A percentile compares a stretch with the other conserved stretches of the same genome.
These are phyloP conservation scores for Schizothecium vesticola DNA, from an alignment of 495 filamentous ascomycete species.

Conservation along the genomic window DNA sequence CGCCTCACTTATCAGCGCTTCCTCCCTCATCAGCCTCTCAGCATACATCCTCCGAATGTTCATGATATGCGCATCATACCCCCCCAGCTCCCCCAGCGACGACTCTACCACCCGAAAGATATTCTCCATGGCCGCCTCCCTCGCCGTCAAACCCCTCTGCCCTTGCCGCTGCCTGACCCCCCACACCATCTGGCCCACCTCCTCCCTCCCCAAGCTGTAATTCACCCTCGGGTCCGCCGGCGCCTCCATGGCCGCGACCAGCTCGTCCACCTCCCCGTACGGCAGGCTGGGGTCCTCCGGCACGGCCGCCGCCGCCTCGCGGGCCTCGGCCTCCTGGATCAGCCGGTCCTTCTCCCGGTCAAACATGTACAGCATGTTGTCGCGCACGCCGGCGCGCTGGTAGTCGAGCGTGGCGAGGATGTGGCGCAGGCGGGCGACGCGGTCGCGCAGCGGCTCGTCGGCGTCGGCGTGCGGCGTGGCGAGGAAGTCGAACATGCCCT, in stretches of 20 bases:
- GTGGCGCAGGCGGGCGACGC: conserved; percentile 26
- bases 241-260: conserved; percentile 27
- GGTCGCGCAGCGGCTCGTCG: conserved; percentile 15
- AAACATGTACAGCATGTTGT: conserved; percentile 41
- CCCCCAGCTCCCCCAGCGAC: conserved; percentile 13
- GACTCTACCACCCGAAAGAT: conserved; percentile 21
- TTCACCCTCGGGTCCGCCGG: conserved; percentile 9
- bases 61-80: conserved; percentile 17
- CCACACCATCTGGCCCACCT: neutral
- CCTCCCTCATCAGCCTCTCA: conserved; percentile 22
- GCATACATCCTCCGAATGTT: conserved; percentile 17
- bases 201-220: neutral
- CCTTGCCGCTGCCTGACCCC: neutral
- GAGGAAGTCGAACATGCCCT: conserved; percentile 29
- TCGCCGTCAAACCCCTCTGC: conserved; percentile 2
- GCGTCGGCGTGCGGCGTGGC: neutral
- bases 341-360: conserved; percentile 35
- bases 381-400: conserved; percentile 35
- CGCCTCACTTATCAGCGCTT: conserved; percentile 15
- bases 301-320: conserved; percentile 44
- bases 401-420: conserved; percentile 37
- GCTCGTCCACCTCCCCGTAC: conserved; percentile 20
- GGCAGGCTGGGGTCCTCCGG: conserved; percentile 4
- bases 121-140: conserved; percentile 19
- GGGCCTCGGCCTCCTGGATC: conserved; percentile 48